Base-by-base conservation (phyloP, 148 eudicot genomes). In the Cornus controversa region DNA sequence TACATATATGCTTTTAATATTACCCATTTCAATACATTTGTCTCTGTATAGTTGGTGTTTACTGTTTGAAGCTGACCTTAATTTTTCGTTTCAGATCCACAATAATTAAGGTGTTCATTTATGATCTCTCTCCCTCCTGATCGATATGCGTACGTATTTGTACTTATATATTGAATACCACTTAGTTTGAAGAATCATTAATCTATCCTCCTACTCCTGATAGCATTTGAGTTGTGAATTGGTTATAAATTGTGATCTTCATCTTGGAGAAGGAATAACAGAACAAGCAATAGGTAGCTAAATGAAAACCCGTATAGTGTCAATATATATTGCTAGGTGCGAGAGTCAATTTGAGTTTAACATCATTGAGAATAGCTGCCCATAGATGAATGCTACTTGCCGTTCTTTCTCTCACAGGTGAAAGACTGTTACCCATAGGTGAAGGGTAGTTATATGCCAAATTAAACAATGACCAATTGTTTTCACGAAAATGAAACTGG, bases 11-110 rank as follows among this genome's bases (percentile, higher is more conserved):
- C 9, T n/a, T 57, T 27, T 29, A n/a, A 10, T 72, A 45, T 50
- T 40, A 22, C 20, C 58, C 45, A 57, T 62, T 14, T 14, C 6
- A 66, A 66, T 62, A 50, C 34, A 36, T 58, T 67, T 36, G 71
- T 68, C 18, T 29, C 47, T 68, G 16, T 29, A 29, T 34, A 67
- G 64, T 15, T 34, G 29, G 71, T 23, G 20, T 7, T 45, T 45
- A 42, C 50, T 25, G n/a, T n/a, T n/a, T 76, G 78, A 76, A 76
- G 79, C 79, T 76, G 65, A 28, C 79, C 79, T n/a, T n/a, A n/a
- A n/a, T 36, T 76, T 75, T 67, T 67, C 45, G 22, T 67, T 76
- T 50, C 28, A 16, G 79, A 72, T 76, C 67, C 79, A 76, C n/a
- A n/a, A n/a, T n/a, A 45, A 42, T 14, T 7, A 26, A 23, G 67